Evolutionary conservation across 1,139 yeast species (phyloP), one percentile per base, ranked within the genome.

Genomic region (Geotrichum histeridarum): DNA sequence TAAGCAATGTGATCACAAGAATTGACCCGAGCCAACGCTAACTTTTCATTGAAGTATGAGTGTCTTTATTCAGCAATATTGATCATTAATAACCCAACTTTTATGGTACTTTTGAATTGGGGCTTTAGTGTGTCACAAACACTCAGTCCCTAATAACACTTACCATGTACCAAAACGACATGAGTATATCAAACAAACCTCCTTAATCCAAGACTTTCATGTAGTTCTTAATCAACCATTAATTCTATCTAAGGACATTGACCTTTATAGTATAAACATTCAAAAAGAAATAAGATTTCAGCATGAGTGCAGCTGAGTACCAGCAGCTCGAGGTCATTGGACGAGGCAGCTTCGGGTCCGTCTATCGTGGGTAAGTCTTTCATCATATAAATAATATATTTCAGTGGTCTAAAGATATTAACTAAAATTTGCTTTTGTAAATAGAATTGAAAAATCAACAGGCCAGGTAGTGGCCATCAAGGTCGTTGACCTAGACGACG

Each of bases 301-400:
- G 2, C 3, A 54, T 54, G 53, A 50, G 53, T 37, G 56, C 56
- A 1, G 7, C 48, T 17, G 50, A 48, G 11, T 54, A 50, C 32
- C 50, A 43, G 33, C 47, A 50, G 15, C 41, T 48, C n/a, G 98
- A 93, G 69, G 84, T 91, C 42, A 85, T 94, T 27, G 99, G 99
- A 6, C 79, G 95, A 58, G 99, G 99, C 15, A 91, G 90, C 73
- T 94, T 93, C 70, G 99, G 99, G 42, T 84, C 91, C 36, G 99
- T 94, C 7, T 94, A 93, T 70, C 49, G 50, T 41, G 56, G 58
- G 58, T 53, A 32, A 30, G 56, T 8, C 7, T 18, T 22, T 33
- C 33, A 30, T 11, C 4, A 14, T n/a, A 6, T 15, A 31, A 15
- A 9, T n/a, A n/a, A n/a, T n/a, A n/a, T n/a, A n/a, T n/a, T n/a